Base-by-base conservation (phyloP, 805 yeast species). In the Candida maltosa region DNA sequence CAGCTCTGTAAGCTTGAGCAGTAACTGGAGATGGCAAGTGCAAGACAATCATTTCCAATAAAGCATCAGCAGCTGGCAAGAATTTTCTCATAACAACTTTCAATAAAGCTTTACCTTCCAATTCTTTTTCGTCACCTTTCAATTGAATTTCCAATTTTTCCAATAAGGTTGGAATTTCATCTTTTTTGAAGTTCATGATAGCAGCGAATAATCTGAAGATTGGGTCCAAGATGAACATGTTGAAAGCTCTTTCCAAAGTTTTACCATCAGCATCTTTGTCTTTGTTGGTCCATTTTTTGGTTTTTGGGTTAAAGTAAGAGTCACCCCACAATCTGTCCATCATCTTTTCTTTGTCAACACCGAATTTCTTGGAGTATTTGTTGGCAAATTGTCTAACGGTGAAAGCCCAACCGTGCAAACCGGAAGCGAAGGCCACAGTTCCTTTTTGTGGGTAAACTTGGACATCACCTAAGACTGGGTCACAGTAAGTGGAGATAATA, bases 361-460 rank as follows among this genome's bases (percentile, higher is more conserved):
- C 97, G 70, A 93, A 91, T 78, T 91, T 93, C 88, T 89, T 88
- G 70, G 96, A 80, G 83, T 93, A 91, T 78, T 96, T 87, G 75
- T 77, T 72, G 60, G 97, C 97, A 59, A 91, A 91, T 80, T 91
- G 97, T 75, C 98, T 87, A 67, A 91, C 84, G 59, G 98, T 91
- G 91, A 91, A 91, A 69, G 97, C 97, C 98, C 98, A 91, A 75
- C 98, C 98, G 83, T 91, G 98, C 67, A 91, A 80, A 85, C 97
- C 98, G 71, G 97, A 93, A 79, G 96, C 97, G 75, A 91, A 91
- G 57, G 98, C 98, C 65, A 91, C 96, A 71, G 97, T 91, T 78
- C 98, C 98, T 68, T 74, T 72, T 71, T 91, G 94, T 73, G 98
- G 98, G 95, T 83, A 91, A 51, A 91, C 97, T 79, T 91, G 97